Base-by-base conservation (phyloP, 306 rosid genomes). In the Inga oerstediana region DNA sequence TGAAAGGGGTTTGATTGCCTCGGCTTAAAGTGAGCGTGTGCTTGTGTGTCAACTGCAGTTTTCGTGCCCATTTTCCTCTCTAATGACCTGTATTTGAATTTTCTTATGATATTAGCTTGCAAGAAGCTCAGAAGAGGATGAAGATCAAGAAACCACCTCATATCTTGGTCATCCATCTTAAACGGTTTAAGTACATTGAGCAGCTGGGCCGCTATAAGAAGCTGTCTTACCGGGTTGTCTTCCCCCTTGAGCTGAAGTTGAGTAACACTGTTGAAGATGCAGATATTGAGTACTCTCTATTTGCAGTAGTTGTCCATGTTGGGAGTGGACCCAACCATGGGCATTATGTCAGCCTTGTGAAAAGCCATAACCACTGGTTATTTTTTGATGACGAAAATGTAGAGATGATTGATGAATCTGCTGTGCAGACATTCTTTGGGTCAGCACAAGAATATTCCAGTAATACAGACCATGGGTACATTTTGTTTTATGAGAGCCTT, bases 111-210 rank as follows among this genome's bases (percentile, higher is more conserved):
- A 51, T 77, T 89, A 97, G 99, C 85, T 92, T 97, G 93, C 99
- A 97, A 92, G 99, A 97, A 84, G 99, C 99, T 15, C 98, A 97
- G 89, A 97, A 97, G 91, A 89, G 99, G 89, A 97, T 97, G 99
- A 97, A 97, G 89, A 97, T 97, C 80, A 97, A 97, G 91, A 94
- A 97, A 87, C 93, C 98, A 22, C 99, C 99, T 11, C 97, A 92
- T 72, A 89, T 94, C 85, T 88, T 97, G 89, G 99, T 97, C 66
- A 97, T 94, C 86, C 99, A 97, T 87, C 93, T 97, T 72, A 97
- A 97, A 92, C 97, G 99, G 83, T 97, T 97, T 75, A 97, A 97
- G 88, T 97, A 97, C 89, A 97, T 97, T 35, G 99, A 97, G 83
- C 98, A 94, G 90, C 91, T 97, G 15, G 97, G 97, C 56, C 98